Percentiles rank a stretch among this genome's conserved stretches.
phyloP scores from a whole-genome alignment of 345 rosid genomes.

The Geranium brycei region DNA sequence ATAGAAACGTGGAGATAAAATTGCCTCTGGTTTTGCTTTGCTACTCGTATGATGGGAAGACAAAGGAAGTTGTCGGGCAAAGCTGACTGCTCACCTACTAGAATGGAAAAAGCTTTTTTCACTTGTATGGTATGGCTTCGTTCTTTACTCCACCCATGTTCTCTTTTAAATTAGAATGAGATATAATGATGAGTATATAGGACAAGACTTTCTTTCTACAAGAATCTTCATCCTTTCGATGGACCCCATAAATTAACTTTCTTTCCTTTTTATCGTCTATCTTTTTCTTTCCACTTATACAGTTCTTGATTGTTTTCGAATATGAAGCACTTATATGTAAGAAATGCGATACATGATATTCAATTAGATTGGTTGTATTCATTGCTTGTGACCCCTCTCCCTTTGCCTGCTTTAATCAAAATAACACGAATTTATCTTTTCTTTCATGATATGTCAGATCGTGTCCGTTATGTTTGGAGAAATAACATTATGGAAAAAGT shows the following conservation, averaged over 20 bases:
- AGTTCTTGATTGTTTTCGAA: not conserved
- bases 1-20: not conserved
- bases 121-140: constrained; percentile 26
- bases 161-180: not conserved
- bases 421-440: not conserved
- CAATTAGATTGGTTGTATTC: not conserved
- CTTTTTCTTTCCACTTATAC: constrained; percentile 1
- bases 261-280: not conserved
- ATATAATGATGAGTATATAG: constrained; percentile 10
- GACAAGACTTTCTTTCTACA: constrained; percentile 4
- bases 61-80: constrained; percentile 7
- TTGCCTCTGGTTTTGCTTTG: constrained; percentile 8
- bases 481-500: not conserved
- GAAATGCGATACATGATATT: not conserved
- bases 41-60: constrained; percentile 17
- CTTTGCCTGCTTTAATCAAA: not conserved
- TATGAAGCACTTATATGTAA: not conserved
- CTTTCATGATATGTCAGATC: not conserved
- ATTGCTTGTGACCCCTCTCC: not conserved
- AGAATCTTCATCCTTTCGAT: constrained; percentile 11
- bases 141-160: constrained; percentile 14
- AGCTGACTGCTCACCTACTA: constrained; percentile 34
- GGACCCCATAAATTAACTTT: constrained; percentile 7
- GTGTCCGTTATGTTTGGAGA: too few species aligned
- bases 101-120: constrained; percentile 10